phyloP scores from a whole-genome alignment of 805 yeast genomes.

The Yamadazyma olivae region DNA sequence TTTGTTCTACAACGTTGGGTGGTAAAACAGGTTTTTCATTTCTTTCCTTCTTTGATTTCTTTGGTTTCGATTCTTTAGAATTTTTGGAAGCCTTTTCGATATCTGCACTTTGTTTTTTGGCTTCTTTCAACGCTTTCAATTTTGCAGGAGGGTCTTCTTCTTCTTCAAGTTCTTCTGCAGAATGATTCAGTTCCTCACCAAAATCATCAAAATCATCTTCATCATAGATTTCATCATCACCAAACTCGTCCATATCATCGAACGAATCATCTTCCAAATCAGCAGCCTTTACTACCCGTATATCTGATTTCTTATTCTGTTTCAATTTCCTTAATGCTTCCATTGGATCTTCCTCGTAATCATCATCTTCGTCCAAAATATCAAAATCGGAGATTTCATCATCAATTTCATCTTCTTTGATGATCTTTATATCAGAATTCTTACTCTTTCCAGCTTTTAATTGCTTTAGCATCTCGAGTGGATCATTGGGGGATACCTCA shows the following conservation, averaged over 20 bases:
- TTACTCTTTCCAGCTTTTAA: constrained; percentile 12
- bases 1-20: constrained; percentile 46
- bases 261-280: constrained; percentile 22
- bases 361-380: too few species aligned
- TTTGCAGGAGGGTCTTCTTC: constrained; percentile 21
- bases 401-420: constrained; percentile 29
- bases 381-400: constrained; percentile 21
- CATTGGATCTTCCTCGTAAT: constrained; percentile 20
- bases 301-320: constrained; percentile 8
- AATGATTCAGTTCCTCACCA: constrained; percentile 15
- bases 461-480: constrained; percentile 17
- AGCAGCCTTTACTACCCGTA: constrained; percentile 29
- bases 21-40: constrained; percentile 13
- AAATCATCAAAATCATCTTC: constrained; percentile 18
- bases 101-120: constrained; percentile 5
- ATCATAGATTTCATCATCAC: constrained; percentile 4
- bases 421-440: constrained; percentile 17
- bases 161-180: constrained; percentile 14
- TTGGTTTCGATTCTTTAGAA: constrained; percentile 11
- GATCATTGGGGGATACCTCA: constrained; percentile 17
- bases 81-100: not conserved
- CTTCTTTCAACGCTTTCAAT: constrained; percentile 17
- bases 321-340: constrained; percentile 14
- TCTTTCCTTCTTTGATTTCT: constrained; percentile 7
- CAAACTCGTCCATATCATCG: constrained; percentile 4